Evolutionary conservation across 352 stramenopile genomes (phyloP).

Genomic region (Nothophytophthora sp.): DNA sequence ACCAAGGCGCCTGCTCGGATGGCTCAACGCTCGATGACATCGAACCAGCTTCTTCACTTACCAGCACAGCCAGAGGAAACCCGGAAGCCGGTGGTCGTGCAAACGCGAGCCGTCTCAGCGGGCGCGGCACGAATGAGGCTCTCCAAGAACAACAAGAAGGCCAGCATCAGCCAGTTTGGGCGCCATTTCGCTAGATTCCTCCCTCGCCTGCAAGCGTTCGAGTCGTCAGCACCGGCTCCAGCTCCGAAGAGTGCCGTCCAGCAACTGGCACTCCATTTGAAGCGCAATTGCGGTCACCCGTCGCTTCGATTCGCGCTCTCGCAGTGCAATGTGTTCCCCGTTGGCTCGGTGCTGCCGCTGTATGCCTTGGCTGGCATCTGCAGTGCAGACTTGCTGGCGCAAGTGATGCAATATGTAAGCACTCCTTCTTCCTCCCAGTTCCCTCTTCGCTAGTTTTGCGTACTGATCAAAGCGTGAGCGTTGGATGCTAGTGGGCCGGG

Average conservation of each 20-base stretch:
- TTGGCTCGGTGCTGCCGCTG: constrained; percentile 28
- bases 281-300: constrained; percentile 37
- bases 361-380: constrained; percentile 35
- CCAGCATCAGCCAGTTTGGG: constrained; percentile 28
- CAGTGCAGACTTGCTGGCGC: constrained; percentile 31
- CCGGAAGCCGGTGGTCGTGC: constrained; percentile 23
- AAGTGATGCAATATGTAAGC: constrained; percentile 50
- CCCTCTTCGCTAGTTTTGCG: neutral
- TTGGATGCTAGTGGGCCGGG: constrained; percentile 34
- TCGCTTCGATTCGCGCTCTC: constrained; percentile 58
- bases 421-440: neutral
- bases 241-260: too few relatives aligned
- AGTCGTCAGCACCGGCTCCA: constrained; percentile 4
- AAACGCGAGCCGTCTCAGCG: constrained; percentile 28
- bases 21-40: neutral
- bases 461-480: neutral
- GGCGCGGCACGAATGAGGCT: constrained; percentile 32
- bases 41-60: neutral
- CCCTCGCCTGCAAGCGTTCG: constrained; percentile 16
- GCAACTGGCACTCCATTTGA: constrained; percentile 40
- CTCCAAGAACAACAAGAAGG: constrained; percentile 32
- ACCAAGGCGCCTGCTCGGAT: neutral
- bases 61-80: constrained; percentile 3
- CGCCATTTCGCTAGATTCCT: constrained; percentile 32
- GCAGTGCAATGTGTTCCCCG: constrained; percentile 45